Evolutionary conservation across 805 yeast species (phyloP).

Genomic region (Candida hungchunana): DNA sequence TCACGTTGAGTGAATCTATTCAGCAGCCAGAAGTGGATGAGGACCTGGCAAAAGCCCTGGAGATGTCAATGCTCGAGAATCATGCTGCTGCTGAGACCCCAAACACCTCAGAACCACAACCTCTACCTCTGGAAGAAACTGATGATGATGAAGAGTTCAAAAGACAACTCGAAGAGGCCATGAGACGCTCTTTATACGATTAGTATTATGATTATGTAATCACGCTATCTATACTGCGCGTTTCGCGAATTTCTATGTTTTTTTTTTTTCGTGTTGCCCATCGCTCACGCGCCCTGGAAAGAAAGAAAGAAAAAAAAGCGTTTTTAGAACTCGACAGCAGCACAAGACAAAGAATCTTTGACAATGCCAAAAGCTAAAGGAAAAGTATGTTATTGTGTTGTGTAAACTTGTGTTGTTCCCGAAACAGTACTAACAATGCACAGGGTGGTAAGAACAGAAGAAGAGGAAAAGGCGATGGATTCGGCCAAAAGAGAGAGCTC

Average conservation of each 20-base stretch:
- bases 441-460: constrained; percentile 85
- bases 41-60: constrained; percentile 12
- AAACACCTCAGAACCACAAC: too few relatives aligned
- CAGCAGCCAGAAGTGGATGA: constrained; percentile 8
- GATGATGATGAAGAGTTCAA: constrained; percentile 17
- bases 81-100: too few relatives aligned
- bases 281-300: too few relatives aligned
- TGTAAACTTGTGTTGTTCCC: background rate
- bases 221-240: too few relatives aligned
- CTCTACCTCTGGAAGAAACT: too few relatives aligned
- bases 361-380: constrained; percentile 74
- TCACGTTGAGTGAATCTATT: constrained; percentile 23
- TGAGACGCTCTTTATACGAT: constrained; percentile 22
- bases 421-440: constrained; percentile 23
- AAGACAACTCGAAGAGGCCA: constrained; percentile 21
- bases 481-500: constrained; percentile 90
- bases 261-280: too few relatives aligned
- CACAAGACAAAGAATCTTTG: constrained; percentile 27
- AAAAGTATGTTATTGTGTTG: constrained; percentile 29
- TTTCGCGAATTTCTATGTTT: too few relatives aligned
- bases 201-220: constrained; percentile 1
- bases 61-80: constrained; percentile 10
- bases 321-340: background rate
- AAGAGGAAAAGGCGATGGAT: constrained; percentile 96
- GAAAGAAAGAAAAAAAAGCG: background rate